These are phyloP conservation scores for Pharnaceum exiguum DNA, from an alignment of 148 eudicot genomes.

Conservation along the genomic window DNA sequence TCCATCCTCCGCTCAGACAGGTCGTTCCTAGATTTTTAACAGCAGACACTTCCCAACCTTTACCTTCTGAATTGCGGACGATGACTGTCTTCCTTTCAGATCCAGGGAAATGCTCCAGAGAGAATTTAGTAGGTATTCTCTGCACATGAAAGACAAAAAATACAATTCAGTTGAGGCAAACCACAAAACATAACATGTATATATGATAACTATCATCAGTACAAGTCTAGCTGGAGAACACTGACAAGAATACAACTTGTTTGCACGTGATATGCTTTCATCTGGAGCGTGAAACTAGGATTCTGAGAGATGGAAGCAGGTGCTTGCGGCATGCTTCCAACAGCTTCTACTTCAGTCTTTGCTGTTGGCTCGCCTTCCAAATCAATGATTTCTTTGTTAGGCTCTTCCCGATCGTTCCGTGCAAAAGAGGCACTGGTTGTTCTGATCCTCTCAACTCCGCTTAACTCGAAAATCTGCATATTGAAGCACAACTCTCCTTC, in stretches of 20 bases:
- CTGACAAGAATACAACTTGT: not conserved
- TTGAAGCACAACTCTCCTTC: constrained; percentile 10
- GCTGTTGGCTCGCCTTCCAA: too few species aligned
- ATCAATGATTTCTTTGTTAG: not conserved
- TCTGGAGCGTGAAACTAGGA: constrained; percentile 1
- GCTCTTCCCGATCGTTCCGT: not conserved
- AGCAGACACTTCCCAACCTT: constrained; percentile 10
- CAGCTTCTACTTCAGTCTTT: not conserved
- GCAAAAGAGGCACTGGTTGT: not conserved
- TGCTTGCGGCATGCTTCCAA: not conserved
- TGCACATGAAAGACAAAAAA: too few species aligned
- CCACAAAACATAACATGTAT: not conserved
- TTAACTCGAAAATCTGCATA: constrained; percentile 5
- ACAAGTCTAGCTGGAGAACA: not conserved
- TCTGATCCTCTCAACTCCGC: constrained; percentile 5
- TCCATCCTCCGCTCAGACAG: constrained; percentile 9
- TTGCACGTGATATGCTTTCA: not conserved
- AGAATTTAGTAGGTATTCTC: not conserved
- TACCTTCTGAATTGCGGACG: not conserved
- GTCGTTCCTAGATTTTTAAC: not conserved
- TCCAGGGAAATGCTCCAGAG: not conserved
- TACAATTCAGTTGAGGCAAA: constrained; percentile 33
- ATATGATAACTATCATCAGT: not conserved
- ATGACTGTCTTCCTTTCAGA: not conserved
- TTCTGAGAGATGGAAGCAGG: not conserved